Evolutionary conservation across 768 basidiomycete species (phyloP).

Genomic region (Pluteus cervinus): DNA sequence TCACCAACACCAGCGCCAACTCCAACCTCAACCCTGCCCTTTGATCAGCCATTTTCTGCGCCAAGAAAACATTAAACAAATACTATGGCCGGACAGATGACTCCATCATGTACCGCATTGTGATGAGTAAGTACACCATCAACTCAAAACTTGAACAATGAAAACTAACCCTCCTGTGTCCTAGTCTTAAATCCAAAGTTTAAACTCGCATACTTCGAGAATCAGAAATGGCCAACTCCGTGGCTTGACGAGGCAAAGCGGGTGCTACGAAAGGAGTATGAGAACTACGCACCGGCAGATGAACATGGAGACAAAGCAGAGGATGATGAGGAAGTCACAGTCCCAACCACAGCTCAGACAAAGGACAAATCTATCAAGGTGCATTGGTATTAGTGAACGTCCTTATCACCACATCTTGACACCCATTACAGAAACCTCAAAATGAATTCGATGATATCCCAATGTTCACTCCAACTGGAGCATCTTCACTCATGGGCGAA

Average conservation of each 20-base stretch:
- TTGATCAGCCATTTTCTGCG: not conserved
- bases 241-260: conserved; percentile 13
- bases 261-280: not conserved
- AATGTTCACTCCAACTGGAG: no score
- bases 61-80: not conserved
- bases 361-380: no score
- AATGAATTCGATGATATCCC: no score
- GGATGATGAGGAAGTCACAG: no score
- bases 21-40: not conserved
- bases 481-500: no score
- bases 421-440: no score
- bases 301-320: conserved; percentile 1
- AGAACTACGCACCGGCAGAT: conserved; percentile 2
- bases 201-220: conserved; percentile 21
- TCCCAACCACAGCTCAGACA: no score
- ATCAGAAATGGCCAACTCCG: conserved; percentile 9
- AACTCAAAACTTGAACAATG: not conserved
- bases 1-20: not conserved
- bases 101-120: conserved; percentile 2
- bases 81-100: not conserved
- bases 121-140: conserved; percentile 3
- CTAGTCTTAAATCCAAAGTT: conserved; percentile 20
- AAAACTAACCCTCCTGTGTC: not conserved
- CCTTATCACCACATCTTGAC: no score
- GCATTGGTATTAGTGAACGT: no score